Conservation (phyloP, 176 grass and related monocot species). For the Pontederia paniculata region DNA sequence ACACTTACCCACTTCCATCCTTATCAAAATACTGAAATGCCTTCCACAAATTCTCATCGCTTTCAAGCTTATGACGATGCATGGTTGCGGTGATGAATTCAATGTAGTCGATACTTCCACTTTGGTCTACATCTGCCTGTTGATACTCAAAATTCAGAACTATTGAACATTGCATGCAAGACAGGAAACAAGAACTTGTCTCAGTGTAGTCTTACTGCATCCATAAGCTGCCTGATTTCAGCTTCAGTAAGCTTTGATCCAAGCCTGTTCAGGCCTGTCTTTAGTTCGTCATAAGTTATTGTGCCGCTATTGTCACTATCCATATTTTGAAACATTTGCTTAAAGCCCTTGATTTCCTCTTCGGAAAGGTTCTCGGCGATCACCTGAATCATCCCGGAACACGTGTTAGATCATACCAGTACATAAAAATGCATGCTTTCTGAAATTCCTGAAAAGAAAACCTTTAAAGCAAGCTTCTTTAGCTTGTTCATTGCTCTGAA, state of each 20-base stretch:
- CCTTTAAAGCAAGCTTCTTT: constrained; percentile 26
- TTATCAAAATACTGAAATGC: constrained; percentile 13
- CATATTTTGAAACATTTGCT: constrained; percentile 29
- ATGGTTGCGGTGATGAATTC: constrained; percentile 15
- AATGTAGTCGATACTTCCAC: constrained; percentile 15
- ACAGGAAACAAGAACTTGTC: background rate
- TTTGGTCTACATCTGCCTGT: constrained; percentile 17
- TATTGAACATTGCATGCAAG: too few relatives aligned
- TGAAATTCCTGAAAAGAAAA: background rate
- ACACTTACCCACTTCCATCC: background rate
- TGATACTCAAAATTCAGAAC: background rate
- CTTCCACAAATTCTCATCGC: constrained; percentile 8
- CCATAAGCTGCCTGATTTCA: constrained; percentile 21
- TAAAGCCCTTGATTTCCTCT: constrained; percentile 31
- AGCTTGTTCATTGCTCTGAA: constrained; percentile 31
- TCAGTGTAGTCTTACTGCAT: constrained; percentile 11
- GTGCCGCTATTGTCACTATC: constrained; percentile 24
- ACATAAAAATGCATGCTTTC: background rate
- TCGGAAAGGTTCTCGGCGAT: constrained; percentile 23
- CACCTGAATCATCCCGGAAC: constrained; percentile 10
- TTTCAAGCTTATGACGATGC: constrained; percentile 14
- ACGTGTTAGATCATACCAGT: background rate
- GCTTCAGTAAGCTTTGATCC: constrained; percentile 22
- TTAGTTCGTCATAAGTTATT: constrained; percentile 26
- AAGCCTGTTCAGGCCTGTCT: constrained; percentile 14